A percentile compares a stretch with the other conserved stretches of the same genome.
phyloP scores from a whole-genome alignment of 2,329 filamentous ascomycete species.

The Verticillium klebahnii region DNA sequence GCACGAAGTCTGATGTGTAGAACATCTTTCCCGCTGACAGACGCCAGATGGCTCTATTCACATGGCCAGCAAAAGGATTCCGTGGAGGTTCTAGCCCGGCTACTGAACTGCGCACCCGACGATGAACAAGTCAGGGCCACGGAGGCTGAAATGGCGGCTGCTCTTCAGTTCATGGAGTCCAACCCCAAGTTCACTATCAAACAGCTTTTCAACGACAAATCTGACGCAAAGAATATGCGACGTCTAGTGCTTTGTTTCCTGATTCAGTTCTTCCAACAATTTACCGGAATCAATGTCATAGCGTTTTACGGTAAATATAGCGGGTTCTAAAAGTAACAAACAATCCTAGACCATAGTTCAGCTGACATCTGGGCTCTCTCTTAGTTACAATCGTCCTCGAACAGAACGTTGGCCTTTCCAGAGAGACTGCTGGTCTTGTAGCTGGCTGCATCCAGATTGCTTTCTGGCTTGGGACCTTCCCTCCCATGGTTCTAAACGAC shows the following conservation, averaged over 20 bases:
- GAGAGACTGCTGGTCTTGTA: background rate
- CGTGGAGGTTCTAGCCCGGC: background rate
- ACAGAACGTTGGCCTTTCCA: background rate
- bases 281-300: background rate
- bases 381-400: background rate
- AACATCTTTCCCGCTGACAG: background rate
- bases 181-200: slow-evolving; percentile 1
- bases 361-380: too few relatives aligned
- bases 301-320: background rate
- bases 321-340: background rate
- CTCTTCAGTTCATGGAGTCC: background rate
- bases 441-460: slow-evolving; percentile 1
- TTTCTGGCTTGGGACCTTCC: background rate
- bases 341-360: background rate
- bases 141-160: background rate
- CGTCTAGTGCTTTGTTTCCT: background rate
- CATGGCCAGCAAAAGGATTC: background rate
- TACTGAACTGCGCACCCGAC: background rate
- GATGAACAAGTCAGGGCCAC: background rate
- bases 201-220: background rate
- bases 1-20: too few relatives aligned
- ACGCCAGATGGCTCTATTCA: background rate
- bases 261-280: slow-evolving; percentile 1
- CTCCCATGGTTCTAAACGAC: background rate
- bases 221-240: background rate